phyloP scores from a whole-genome alignment of 179 eudicot species.

The Heliamphora pulchella region DNA sequence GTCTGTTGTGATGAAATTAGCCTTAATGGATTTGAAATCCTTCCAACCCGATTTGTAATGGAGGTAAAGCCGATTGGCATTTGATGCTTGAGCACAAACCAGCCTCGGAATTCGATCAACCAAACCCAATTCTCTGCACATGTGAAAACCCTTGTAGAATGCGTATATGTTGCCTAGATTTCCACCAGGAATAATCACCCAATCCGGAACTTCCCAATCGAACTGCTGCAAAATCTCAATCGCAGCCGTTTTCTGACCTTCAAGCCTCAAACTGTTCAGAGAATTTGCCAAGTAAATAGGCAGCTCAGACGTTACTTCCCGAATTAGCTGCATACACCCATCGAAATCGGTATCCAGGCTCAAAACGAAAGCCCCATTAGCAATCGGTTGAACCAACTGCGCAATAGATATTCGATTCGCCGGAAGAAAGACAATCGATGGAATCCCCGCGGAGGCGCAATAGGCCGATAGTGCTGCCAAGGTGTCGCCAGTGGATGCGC shows the following conservation, averaged over 20 bases:
- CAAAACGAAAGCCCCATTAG: slow-evolving; percentile 76
- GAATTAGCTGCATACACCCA: slow-evolving; percentile 76
- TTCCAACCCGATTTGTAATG: slow-evolving; percentile 69
- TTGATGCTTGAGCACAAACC: slow-evolving; percentile 87
- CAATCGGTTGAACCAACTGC: slow-evolving; percentile 82
- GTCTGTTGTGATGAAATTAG: slow-evolving; percentile 10
- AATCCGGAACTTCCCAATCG: slow-evolving; percentile 87
- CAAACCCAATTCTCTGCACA: slow-evolving; percentile 75
- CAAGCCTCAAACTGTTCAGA: slow-evolving; percentile 73
- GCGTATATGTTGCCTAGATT: slow-evolving; percentile 88
- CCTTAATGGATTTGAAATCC: slow-evolving; percentile 59
- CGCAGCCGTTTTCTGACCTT: slow-evolving; percentile 86
- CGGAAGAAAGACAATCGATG: slow-evolving; percentile 70
- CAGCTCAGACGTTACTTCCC: slow-evolving; percentile 72
- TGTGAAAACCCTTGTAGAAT: slow-evolving; percentile 81
- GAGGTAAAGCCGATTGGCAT: slow-evolving; percentile 72
- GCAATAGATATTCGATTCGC: slow-evolving; percentile 75
- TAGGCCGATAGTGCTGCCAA: slow-evolving; percentile 79
- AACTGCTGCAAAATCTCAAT: slow-evolving; percentile 87
- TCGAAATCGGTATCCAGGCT: slow-evolving; percentile 89
- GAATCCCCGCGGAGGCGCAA: slow-evolving; percentile 75
- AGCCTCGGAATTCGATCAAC: slow-evolving; percentile 72
- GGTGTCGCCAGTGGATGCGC: slow-evolving; percentile 83
- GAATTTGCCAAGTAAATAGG: slow-evolving; percentile 83
- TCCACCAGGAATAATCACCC: slow-evolving; percentile 98